phyloP scores from a whole-genome alignment of 2,329 filamentous ascomycete species.

The Aspergillus quadrilineatus region DNA sequence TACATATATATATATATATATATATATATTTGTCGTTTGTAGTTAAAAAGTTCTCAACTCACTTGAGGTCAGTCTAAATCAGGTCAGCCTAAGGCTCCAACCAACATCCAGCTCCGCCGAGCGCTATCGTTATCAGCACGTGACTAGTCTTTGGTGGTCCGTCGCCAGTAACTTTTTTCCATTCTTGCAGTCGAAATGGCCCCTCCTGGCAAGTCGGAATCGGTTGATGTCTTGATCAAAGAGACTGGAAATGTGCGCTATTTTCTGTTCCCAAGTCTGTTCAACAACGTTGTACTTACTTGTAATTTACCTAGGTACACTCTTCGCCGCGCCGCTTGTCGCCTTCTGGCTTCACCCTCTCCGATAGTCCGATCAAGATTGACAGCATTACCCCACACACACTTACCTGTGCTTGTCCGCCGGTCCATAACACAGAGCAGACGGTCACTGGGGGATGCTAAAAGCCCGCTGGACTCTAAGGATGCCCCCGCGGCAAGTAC shows the following conservation, averaged over 20 bases:
- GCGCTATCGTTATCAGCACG: constrained; percentile 10
- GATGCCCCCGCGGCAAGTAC: background rate
- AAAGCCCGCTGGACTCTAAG: background rate
- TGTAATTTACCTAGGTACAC: constrained; percentile 48
- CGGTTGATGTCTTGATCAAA: background rate
- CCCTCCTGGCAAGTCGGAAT: background rate
- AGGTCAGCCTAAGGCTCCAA: too few species aligned
- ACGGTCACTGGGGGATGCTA: constrained; percentile 17
- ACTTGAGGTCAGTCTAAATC: too few species aligned
- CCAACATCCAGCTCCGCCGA: background rate
- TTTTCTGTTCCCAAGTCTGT: background rate
- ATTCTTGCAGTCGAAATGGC: background rate
- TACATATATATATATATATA: background rate
- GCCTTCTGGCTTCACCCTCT: constrained; percentile 51
- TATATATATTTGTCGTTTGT: background rate
- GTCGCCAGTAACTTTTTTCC: background rate
- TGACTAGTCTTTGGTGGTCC: background rate
- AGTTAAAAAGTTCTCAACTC: background rate
- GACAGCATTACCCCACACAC: constrained; percentile 38
- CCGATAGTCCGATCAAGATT: constrained; percentile 45
- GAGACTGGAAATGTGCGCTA: background rate
- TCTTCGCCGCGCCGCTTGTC: constrained; percentile 58
- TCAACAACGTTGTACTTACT: background rate
- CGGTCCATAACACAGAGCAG: constrained; percentile 47
- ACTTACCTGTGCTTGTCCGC: constrained; percentile 34